Evolutionary conservation across 2,329 filamentous ascomycete genomes (phyloP).

Genomic region (Botryotinia convoluta): DNA sequence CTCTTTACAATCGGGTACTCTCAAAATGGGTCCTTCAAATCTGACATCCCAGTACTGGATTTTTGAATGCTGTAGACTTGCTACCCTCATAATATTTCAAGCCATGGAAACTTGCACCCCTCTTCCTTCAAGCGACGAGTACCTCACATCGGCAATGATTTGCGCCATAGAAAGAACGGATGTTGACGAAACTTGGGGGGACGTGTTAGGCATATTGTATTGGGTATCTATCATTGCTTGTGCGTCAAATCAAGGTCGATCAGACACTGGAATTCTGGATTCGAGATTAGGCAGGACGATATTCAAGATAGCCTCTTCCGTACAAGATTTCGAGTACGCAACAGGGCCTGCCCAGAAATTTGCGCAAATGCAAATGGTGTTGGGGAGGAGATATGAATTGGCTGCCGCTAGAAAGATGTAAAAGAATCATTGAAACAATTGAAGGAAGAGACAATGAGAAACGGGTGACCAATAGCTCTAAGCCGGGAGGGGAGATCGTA

Average conservation of each 20-base stretch:
- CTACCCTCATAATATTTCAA: not conserved
- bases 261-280: not conserved
- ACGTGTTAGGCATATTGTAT: constrained; percentile 12
- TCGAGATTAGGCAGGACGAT: not conserved
- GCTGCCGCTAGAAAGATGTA: not conserved
- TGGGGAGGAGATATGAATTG: not conserved
- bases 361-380: constrained; percentile 6
- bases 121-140: not conserved
- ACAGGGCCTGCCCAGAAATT: not conserved
- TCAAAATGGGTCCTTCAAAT: not conserved
- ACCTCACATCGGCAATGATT: not conserved
- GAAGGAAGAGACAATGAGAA: not conserved
- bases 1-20: not conserved
- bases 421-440: not conserved
- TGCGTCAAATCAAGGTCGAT: not conserved
- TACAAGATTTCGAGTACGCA: not conserved
- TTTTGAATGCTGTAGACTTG: constrained; percentile 1
- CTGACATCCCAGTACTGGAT: not conserved
- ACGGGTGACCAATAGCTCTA: not conserved
- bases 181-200: constrained; percentile 6
- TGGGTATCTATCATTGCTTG: constrained; percentile 12
- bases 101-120: not conserved
- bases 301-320: not conserved
- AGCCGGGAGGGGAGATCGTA: not conserved
- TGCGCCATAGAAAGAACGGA: not conserved